Percentiles rank a stretch among this genome's conserved stretches.
phyloP scores from a whole-genome alignment of 768 basidiomycete species.

The Amanita inopinata region DNA sequence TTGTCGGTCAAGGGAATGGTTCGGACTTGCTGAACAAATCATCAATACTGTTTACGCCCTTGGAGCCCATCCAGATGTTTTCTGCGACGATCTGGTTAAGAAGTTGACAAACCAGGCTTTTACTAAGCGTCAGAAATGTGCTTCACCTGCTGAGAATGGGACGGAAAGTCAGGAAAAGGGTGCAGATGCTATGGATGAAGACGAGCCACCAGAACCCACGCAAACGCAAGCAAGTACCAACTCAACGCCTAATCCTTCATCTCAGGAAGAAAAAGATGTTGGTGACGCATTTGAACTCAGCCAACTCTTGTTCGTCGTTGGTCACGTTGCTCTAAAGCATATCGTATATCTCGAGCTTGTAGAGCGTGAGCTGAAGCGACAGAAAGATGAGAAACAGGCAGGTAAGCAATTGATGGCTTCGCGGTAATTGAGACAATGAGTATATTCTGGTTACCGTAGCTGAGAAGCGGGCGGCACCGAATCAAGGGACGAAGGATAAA shows the following conservation, averaged over 20 bases:
- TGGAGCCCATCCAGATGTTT: constrained; percentile 83
- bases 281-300: constrained; percentile 84
- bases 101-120: constrained; percentile 74
- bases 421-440: background rate
- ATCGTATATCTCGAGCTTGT: constrained; percentile 93
- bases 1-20: constrained; percentile 87
- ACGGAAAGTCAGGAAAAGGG: constrained; percentile 18
- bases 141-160: constrained; percentile 14
- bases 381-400: constrained; percentile 82
- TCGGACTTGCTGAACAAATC: constrained; percentile 91
- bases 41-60: constrained; percentile 94
- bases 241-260: constrained; percentile 12
- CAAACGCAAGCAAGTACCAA: constrained; percentile 17
- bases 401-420: constrained; percentile 35
- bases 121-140: constrained; percentile 21
- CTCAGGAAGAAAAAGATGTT: constrained; percentile 34
- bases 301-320: constrained; percentile 92
- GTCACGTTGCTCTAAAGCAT: constrained; percentile 96
- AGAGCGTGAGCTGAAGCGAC: constrained; percentile 92
- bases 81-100: constrained; percentile 77
- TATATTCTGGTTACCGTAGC: constrained; percentile 33
- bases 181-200: constrained; percentile 48
- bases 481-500: constrained; percentile 42
- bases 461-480: constrained; percentile 38
- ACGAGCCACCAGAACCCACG: constrained; percentile 28